phyloP scores from a whole-genome alignment of 2,329 filamentous ascomycete genomes.

The Drechslera avenae region DNA sequence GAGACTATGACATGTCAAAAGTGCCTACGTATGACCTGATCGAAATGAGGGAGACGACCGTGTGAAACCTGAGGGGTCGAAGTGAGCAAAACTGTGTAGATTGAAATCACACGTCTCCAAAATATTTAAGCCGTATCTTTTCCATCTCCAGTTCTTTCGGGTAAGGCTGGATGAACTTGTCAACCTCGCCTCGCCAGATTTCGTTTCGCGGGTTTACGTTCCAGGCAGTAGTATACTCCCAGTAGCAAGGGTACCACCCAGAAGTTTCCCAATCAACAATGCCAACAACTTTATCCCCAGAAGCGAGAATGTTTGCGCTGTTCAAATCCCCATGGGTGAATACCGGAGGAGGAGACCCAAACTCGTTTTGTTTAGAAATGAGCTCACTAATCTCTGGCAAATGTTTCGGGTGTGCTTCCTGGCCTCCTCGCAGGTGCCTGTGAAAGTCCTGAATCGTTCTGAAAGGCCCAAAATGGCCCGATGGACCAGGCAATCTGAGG shows the following conservation, averaged over 20 bases:
- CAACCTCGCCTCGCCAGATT: conserved; percentile 35
- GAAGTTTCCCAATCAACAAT: conserved; percentile 57
- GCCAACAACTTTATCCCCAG: conserved; percentile 51
- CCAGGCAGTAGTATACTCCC: conserved; percentile 51
- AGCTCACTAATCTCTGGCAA: conserved; percentile 20
- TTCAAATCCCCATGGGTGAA: conserved; percentile 61
- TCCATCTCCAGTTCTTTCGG: conserved; percentile 52
- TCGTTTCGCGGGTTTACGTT: conserved; percentile 24
- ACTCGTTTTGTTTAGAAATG: conserved; percentile 20
- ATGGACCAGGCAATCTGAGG: conserved; percentile 24
- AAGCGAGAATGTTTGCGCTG: conserved; percentile 52
- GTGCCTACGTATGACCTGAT: conserved; percentile 47
- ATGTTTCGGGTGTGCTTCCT: conserved; percentile 15
- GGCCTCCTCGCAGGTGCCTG: conserved; percentile 40
- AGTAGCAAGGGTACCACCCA: conserved; percentile 57
- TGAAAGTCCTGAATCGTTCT: conserved; percentile 47
- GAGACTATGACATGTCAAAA: no score
- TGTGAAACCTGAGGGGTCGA: background rate
- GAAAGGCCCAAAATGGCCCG: conserved; percentile 42
- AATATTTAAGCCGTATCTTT: conserved; percentile 41
- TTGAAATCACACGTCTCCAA: background rate
- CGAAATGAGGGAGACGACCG: conserved; percentile 10
- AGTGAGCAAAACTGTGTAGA: no score
- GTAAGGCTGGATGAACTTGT: conserved; percentile 24
- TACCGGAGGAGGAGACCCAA: conserved; percentile 43